These are phyloP conservation scores for Malassezia restricta DNA, from an alignment of 1,284 basidiomycete genomes.

Conservation along the genomic window DNA sequence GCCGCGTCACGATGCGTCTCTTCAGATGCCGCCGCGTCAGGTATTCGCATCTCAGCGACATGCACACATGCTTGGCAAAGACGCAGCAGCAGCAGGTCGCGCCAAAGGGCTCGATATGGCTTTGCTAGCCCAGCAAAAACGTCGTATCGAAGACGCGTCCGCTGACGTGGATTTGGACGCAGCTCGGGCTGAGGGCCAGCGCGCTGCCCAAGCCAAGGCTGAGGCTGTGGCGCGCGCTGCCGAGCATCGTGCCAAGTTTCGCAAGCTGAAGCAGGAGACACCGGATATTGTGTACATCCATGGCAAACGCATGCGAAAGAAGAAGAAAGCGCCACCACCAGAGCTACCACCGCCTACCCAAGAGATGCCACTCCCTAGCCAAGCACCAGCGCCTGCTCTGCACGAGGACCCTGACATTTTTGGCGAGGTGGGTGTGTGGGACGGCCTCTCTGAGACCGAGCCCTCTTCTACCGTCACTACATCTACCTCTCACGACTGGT, in stretches of 20 bases:
- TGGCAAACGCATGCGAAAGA: conserved; percentile 48
- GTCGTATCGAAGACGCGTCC: background rate
- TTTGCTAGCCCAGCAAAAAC: background rate
- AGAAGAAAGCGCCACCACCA: conserved; percentile 37
- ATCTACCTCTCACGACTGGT: conserved; percentile 8
- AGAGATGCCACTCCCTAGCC: background rate
- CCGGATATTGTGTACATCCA: conserved; percentile 35
- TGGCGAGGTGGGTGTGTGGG: conserved; percentile 69
- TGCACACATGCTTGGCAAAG: background rate
- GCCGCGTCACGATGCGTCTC: too few species aligned
- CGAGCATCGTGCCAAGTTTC: conserved; percentile 79
- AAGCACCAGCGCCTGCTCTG: conserved; percentile 1
- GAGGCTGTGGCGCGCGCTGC: conserved; percentile 52
- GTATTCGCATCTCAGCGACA: background rate
- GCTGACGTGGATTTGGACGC: conserved; percentile 13
- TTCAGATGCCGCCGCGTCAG: too few species aligned
- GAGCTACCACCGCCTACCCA: background rate
- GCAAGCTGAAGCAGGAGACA: conserved; percentile 49
- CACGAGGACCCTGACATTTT: conserved; percentile 55
- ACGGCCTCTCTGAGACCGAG: conserved; percentile 49
- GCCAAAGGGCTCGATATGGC: conserved; percentile 5
- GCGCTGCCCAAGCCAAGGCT: conserved; percentile 6
- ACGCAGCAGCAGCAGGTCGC: background rate
- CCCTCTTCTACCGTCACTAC: conserved; percentile 14
- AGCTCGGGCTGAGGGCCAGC: conserved; percentile 15